phyloP scores from a whole-genome alignment of 1,284 basidiomycete genomes.

The Heterobasidion parviporum region DNA sequence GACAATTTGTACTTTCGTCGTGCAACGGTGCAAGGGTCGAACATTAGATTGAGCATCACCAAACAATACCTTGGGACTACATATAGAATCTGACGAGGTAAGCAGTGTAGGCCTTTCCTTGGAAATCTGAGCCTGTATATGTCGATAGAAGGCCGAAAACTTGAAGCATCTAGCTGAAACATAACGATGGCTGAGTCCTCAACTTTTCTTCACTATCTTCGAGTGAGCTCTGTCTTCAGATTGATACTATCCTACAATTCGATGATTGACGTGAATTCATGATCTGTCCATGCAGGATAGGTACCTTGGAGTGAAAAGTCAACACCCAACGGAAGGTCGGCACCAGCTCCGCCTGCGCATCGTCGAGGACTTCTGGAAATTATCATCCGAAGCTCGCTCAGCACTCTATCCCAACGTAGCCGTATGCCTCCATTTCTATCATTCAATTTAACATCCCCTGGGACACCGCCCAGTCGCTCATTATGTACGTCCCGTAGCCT shows the following conservation, averaged over 20 bases:
- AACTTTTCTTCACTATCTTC: constrained; percentile 4
- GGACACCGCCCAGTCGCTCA: neutral
- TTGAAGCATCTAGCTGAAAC: too few relatives aligned
- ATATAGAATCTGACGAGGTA: too few relatives aligned
- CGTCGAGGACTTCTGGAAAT: constrained; percentile 27
- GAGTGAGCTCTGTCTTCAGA: neutral
- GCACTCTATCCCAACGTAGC: constrained; percentile 17
- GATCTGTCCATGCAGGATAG: constrained; percentile 3
- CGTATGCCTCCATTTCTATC: constrained; percentile 10
- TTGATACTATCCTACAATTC: too few relatives aligned
- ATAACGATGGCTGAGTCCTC: neutral
- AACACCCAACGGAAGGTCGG: constrained; percentile 29
- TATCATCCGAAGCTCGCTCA: constrained; percentile 14
- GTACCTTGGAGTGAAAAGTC: constrained; percentile 26
- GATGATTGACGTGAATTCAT: too few relatives aligned
- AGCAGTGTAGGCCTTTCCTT: too few relatives aligned
- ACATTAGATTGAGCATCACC: too few relatives aligned
- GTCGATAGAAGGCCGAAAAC: too few relatives aligned
- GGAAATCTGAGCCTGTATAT: too few relatives aligned
- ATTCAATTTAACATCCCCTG: neutral
- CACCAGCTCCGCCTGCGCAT: constrained; percentile 29
- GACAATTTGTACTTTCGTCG: too few relatives aligned
- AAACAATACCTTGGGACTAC: too few relatives aligned
- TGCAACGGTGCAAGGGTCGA: too few relatives aligned
- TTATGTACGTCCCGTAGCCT: neutral